Evolutionary conservation across 305 asterid genomes (phyloP).

Genomic region (Caryopteris hybrid): DNA sequence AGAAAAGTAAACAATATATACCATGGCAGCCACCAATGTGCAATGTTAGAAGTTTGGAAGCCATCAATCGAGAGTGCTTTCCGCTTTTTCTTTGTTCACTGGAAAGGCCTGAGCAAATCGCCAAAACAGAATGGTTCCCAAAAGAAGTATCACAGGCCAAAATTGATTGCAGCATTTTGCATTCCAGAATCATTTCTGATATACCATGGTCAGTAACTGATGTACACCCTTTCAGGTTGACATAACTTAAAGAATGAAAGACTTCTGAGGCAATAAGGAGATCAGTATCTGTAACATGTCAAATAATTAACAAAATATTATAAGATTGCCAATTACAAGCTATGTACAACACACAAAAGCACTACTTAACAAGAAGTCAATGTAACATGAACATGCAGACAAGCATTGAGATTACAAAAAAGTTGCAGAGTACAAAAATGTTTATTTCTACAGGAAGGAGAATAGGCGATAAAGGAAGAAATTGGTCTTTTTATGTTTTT

Average conservation of each 20-base stretch:
- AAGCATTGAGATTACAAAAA: background rate
- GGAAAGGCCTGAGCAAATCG: conserved; percentile 50
- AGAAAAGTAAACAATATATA: conserved; percentile 23
- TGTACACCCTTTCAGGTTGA: conserved; percentile 74
- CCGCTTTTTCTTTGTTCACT: conserved; percentile 22
- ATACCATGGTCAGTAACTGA: conserved; percentile 74
- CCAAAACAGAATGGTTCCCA: conserved; percentile 49
- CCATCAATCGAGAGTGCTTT: conserved; percentile 28
- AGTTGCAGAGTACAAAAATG: background rate
- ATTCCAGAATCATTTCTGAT: conserved; percentile 54
- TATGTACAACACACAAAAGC: background rate
- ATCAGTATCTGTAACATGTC: conserved; percentile 53
- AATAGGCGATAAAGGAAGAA: background rate
- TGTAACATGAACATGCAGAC: background rate
- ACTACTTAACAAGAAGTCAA: background rate
- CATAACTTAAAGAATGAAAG: conserved; percentile 50
- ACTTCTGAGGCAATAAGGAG: conserved; percentile 50
- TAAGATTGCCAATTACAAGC: conserved; percentile 6
- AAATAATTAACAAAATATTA: conserved; percentile 16
- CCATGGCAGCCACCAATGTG: conserved; percentile 85
- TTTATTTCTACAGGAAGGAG: background rate
- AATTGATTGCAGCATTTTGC: conserved; percentile 54
- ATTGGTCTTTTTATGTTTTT: background rate
- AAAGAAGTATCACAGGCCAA: conserved; percentile 75
- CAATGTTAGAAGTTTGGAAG: conserved; percentile 47